A percentile compares a stretch with the other conserved stretches of the same genome.
Evolutionary conservation across 805 yeast species (phyloP).

Genomic region (Monosporozyma siamensis): DNA sequence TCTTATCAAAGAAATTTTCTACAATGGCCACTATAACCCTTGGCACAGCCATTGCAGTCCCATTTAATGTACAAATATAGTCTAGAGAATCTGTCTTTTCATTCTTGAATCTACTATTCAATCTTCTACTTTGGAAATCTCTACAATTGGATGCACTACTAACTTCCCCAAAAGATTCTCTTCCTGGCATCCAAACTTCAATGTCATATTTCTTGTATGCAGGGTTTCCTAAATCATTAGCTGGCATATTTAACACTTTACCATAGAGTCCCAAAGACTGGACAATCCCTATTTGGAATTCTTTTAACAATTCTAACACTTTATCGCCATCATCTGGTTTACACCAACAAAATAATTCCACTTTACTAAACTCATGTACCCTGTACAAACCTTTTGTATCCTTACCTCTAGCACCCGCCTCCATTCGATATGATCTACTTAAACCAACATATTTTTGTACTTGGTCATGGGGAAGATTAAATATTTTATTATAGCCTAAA

Average conservation of each 20-base stretch:
- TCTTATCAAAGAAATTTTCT: slow-evolving; percentile 70
- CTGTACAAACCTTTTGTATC: slow-evolving; percentile 88
- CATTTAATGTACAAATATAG: slow-evolving; percentile 79
- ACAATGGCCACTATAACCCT: slow-evolving; percentile 81
- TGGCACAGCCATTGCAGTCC: slow-evolving; percentile 94
- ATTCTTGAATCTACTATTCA: slow-evolving; percentile 52
- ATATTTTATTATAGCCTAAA: slow-evolving; percentile 44
- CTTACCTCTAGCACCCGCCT: slow-evolving; percentile 93
- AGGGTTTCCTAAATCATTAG: slow-evolving; percentile 86
- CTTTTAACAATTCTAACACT: slow-evolving; percentile 51
- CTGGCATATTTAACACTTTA: slow-evolving; percentile 79
- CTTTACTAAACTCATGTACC: slow-evolving; percentile 94
- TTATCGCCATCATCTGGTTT: slow-evolving; percentile 35
- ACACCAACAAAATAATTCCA: slow-evolving; percentile 79
- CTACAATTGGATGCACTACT: slow-evolving; percentile 88
- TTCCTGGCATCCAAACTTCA: slow-evolving; percentile 98
- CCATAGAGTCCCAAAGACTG: slow-evolving; percentile 66
- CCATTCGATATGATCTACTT: slow-evolving; percentile 84
- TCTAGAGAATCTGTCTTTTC: slow-evolving; percentile 28
- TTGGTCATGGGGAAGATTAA: slow-evolving; percentile 24
- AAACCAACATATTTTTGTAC: slow-evolving; percentile 68
- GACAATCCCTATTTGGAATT: slow-evolving; percentile 58
- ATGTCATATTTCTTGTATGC: slow-evolving; percentile 87
- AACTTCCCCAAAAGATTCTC: slow-evolving; percentile 87
- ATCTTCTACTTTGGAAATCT: slow-evolving; percentile 80